phyloP scores from a whole-genome alignment of 495 filamentous ascomycete genomes.

The Penicillium steckii region DNA sequence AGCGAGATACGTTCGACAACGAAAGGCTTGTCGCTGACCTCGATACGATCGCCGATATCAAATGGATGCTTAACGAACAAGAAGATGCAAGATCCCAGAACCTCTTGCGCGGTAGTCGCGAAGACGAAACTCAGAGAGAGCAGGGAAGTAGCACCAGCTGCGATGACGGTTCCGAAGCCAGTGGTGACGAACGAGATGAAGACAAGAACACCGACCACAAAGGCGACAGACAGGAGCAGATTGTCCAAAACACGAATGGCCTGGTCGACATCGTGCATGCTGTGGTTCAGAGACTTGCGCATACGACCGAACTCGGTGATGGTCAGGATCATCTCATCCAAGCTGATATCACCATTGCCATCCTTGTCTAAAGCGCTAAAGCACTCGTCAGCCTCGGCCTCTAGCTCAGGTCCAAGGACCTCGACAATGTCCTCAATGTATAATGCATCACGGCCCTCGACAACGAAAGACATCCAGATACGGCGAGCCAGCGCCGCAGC shows the following conservation, averaged over 20 bases:
- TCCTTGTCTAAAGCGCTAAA: constrained; percentile 81
- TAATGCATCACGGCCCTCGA: constrained; percentile 79
- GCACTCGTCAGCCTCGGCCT: constrained; percentile 75
- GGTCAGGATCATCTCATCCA: constrained; percentile 93
- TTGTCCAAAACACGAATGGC: constrained; percentile 88
- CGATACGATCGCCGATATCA: constrained; percentile 92
- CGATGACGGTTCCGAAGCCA: constrained; percentile 80
- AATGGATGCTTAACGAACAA: constrained; percentile 95
- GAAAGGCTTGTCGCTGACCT: constrained; percentile 68
- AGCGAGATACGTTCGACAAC: constrained; percentile 92
- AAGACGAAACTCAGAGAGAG: constrained; percentile 95
- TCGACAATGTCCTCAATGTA: constrained; percentile 80
- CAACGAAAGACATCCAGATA: constrained; percentile 98
- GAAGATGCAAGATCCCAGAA: constrained; percentile 95
- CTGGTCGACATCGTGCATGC: constrained; percentile 96
- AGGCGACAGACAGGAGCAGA: constrained; percentile 73
- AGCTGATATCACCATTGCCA: constrained; percentile 86
- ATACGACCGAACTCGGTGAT: constrained; percentile 79
- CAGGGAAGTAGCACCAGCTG: constrained; percentile 92
- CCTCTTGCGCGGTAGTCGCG: constrained; percentile 84
- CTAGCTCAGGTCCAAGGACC: constrained; percentile 73
- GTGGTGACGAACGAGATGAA: constrained; percentile 88
- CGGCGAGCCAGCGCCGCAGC: constrained; percentile 87
- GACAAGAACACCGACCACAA: constrained; percentile 78
- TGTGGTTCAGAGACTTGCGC: constrained; percentile 79